phyloP scores from a whole-genome alignment of 371 early-diverging fungal genomes.

The Quaeritorhiza haematococci region DNA sequence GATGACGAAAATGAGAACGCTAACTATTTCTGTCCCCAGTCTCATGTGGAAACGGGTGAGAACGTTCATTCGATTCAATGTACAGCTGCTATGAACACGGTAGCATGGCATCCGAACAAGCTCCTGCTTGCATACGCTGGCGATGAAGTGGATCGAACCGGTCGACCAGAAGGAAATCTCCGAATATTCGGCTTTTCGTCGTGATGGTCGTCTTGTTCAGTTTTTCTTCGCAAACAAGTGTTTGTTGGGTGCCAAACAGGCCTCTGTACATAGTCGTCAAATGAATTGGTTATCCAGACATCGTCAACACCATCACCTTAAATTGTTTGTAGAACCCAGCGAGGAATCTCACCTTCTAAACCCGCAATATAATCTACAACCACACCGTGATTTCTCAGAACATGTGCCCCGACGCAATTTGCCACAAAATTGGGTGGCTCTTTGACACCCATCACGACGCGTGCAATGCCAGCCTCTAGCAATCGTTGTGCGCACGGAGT shows the following conservation, averaged over 20 bases:
- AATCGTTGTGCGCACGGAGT: conserved; percentile 62
- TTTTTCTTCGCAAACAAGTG: conserved; percentile 3
- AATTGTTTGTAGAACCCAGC: not conserved
- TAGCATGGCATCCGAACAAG: conserved; percentile 79
- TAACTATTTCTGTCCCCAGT: conserved; percentile 29
- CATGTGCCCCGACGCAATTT: conserved; percentile 25
- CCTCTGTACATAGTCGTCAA: conserved; percentile 5
- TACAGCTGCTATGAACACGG: conserved; percentile 67
- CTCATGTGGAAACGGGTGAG: conserved; percentile 72
- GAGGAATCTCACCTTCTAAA: conserved; percentile 19
- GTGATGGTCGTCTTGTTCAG: not conserved
- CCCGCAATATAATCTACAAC: conserved; percentile 28
- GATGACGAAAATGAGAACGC: not conserved
- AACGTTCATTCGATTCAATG: conserved; percentile 64
- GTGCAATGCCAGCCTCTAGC: conserved; percentile 54
- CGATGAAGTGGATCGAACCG: conserved; percentile 44
- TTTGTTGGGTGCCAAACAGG: conserved; percentile 18
- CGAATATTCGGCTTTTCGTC: not conserved
- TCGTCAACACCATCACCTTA: no score
- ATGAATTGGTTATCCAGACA: no score
- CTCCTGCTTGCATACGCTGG: conserved; percentile 77
- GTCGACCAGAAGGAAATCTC: not conserved
- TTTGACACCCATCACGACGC: conserved; percentile 80
- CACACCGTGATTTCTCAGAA: conserved; percentile 20
- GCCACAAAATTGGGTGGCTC: conserved; percentile 83